Base-by-base conservation (phyloP, 768 basidiomycete genomes). In the Pholiota microspora region DNA sequence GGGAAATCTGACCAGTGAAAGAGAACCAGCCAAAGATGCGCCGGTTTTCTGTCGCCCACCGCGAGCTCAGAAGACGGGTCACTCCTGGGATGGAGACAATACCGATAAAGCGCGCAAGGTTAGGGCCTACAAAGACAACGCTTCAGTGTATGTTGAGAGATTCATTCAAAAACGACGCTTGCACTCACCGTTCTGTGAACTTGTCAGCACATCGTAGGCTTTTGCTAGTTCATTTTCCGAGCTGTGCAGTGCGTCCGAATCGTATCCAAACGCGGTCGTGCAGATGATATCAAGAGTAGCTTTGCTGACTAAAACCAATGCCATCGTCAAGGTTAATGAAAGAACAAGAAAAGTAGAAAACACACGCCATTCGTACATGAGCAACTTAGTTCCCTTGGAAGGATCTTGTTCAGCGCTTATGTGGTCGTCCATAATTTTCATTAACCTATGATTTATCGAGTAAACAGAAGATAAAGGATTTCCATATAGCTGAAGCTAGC, bases 221-320 rank as follows among this genome's bases (percentile, higher is more conserved):
- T 71, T 67, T 7, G 78, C 74, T 15, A 81, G 69, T 51, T 77
- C 77, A 51, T 78, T 78, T 51, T 75, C 62, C 0, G 79, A 75
- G 53, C 78, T 68, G 58, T 71, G 72, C 10, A 81, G 65, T 2
- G 75, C 74, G 56, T 80, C 73, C 6, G 78, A 57, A 32, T 68
- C 63, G 60, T 81, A 81, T 10, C 76, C 77, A 50, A 81, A 79
- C 0, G 77, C 78, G 8, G 80, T 77, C 6, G 70, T 69, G 64
- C 78, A 80, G 42, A 81, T 80, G 51, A 81, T 78, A 57, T 81
- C 79, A 7, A 82, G 70, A 0, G 80, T 80, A 0, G 74, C 76
- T 66, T 78, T 80, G 59, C 75, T 75, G 73, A 79, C 78, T 80
- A 27, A 1, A 47, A 42, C 9, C n/a, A 36, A 8, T 9, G 24